Evolutionary conservation across 176 grass and related monocot species (phyloP).

Genomic region (Pontederia paniculata): DNA sequence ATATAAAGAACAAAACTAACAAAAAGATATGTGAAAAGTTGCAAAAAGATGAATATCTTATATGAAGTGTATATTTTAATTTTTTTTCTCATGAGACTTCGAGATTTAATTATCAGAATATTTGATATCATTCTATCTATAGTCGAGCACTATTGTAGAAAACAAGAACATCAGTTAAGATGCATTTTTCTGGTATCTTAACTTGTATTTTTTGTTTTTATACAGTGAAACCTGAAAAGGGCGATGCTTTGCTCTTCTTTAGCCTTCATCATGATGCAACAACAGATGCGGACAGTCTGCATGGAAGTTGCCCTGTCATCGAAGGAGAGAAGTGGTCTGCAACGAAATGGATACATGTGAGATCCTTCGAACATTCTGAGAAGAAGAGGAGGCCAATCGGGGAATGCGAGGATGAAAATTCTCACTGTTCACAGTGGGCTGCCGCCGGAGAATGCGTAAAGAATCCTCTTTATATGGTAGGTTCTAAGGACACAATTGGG

Average conservation of each 20-base stretch:
- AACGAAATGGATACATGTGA: constrained; percentile 96
- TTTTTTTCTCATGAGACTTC: too few species aligned
- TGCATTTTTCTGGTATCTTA: constrained; percentile 30
- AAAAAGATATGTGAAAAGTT: too few species aligned
- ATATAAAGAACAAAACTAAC: too few species aligned
- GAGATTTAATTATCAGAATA: not conserved
- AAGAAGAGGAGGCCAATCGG: constrained; percentile 14
- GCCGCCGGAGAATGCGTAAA: constrained; percentile 74
- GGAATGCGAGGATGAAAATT: constrained; percentile 53
- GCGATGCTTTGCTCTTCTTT: constrained; percentile 83
- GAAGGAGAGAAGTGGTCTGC: constrained; percentile 88
- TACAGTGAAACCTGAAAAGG: constrained; percentile 60
- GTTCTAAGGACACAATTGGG: constrained; percentile 58
- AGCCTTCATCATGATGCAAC: constrained; percentile 58
- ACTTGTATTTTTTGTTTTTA: constrained; percentile 8
- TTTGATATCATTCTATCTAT: not conserved
- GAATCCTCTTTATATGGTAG: constrained; percentile 83
- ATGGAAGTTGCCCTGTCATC: constrained; percentile 78
- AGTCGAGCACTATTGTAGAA: not conserved
- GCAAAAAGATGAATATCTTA: too few species aligned
- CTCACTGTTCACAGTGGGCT: constrained; percentile 54
- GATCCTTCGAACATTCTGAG: constrained; percentile 42
- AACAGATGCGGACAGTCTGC: constrained; percentile 66
- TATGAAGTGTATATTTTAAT: too few species aligned
- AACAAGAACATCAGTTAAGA: not conserved